phyloP scores from a whole-genome alignment of 1,139 yeast species.

The Blastobotrys aristatus region DNA sequence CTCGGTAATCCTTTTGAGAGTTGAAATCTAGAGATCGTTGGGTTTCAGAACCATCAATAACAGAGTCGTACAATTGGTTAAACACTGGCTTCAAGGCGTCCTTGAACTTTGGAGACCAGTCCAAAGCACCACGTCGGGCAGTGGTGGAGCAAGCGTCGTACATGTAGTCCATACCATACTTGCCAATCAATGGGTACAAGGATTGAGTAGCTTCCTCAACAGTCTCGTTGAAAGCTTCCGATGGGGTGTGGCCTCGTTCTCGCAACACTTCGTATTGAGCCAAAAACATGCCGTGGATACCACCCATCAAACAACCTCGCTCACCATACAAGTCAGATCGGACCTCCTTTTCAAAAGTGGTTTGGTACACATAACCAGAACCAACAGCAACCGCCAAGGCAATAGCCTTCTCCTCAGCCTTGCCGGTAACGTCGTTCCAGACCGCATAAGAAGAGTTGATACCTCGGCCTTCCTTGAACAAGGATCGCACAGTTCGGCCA shows the following conservation, averaged over 20 bases:
- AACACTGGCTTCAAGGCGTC: slow-evolving; percentile 98
- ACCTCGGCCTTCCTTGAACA: slow-evolving; percentile 99
- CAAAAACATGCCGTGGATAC: slow-evolving; percentile 99
- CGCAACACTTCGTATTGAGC: slow-evolving; percentile 99
- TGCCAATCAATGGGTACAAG: slow-evolving; percentile 96
- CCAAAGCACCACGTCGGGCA: slow-evolving; percentile 99
- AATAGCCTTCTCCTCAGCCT: slow-evolving; percentile 98
- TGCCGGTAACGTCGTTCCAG: slow-evolving; percentile 98
- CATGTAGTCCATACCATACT: slow-evolving; percentile 99
- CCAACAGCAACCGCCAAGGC: slow-evolving; percentile 99
- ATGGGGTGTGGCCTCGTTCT: slow-evolving; percentile 99
- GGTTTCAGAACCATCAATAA: slow-evolving; percentile 95
- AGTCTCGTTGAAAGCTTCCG: slow-evolving; percentile 99
- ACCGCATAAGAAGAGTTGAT: slow-evolving; percentile 98
- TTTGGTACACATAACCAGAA: slow-evolving; percentile 99
- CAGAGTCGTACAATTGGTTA: slow-evolving; percentile 91
- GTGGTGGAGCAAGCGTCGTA: slow-evolving; percentile 99
- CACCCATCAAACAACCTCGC: slow-evolving; percentile 99
- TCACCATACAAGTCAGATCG: slow-evolving; percentile 99
- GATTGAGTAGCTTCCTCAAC: slow-evolving; percentile 99
- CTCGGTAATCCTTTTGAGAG: slow-evolving; percentile 97
- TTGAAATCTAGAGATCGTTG: slow-evolving; percentile 97
- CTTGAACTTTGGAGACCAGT: slow-evolving; percentile 99
- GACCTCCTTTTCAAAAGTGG: slow-evolving; percentile 98
- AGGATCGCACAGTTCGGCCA: slow-evolving; percentile 98